Percentiles rank a stretch among this genome's conserved stretches.
phyloP scores from a whole-genome alignment of 345 rosid genomes.

The Mangifera indica region DNA sequence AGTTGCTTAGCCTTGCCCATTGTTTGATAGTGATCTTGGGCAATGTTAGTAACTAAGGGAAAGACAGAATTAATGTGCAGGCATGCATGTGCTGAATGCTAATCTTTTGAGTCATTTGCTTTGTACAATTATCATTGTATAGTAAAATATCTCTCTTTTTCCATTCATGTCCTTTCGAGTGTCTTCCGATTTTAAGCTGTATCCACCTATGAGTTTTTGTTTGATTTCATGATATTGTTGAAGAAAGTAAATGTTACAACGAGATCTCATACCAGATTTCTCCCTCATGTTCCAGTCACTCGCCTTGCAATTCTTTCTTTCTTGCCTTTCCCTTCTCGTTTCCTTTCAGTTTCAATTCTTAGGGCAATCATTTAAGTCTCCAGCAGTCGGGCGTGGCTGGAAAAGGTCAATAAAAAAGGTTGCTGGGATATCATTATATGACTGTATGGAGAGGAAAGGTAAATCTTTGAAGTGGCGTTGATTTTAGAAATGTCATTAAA shows the following conservation, averaged over 20 bases:
- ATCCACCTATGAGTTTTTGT: conserved; percentile 12
- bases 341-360: too few relatives aligned
- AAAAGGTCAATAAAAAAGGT: too few relatives aligned
- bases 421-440: too few relatives aligned
- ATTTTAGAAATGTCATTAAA: too few relatives aligned
- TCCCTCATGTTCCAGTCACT: too few relatives aligned
- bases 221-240: conserved; percentile 3
- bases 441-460: too few relatives aligned
- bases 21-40: conserved; percentile 7
- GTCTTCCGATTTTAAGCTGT: conserved; percentile 5
- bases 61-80: conserved; percentile 14
- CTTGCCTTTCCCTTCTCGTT: too few relatives aligned
- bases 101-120: conserved; percentile 11
- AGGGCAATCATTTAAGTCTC: too few relatives aligned
- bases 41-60: not conserved
- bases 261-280: too few relatives aligned
- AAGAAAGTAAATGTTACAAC: conserved; percentile 2
- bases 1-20: conserved; percentile 8
- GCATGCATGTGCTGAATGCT: conserved; percentile 1
- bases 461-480: too few relatives aligned
- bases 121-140: conserved; percentile 17
- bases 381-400: too few relatives aligned
- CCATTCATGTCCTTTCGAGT: not conserved
- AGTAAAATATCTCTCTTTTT: conserved; percentile 14
- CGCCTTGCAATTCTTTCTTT: too few relatives aligned